Evolutionary conservation across 208 protist genomes (phyloP), one percentile per base, ranked within the genome.

Genomic region (Crithidia acanthocephali): DNA sequence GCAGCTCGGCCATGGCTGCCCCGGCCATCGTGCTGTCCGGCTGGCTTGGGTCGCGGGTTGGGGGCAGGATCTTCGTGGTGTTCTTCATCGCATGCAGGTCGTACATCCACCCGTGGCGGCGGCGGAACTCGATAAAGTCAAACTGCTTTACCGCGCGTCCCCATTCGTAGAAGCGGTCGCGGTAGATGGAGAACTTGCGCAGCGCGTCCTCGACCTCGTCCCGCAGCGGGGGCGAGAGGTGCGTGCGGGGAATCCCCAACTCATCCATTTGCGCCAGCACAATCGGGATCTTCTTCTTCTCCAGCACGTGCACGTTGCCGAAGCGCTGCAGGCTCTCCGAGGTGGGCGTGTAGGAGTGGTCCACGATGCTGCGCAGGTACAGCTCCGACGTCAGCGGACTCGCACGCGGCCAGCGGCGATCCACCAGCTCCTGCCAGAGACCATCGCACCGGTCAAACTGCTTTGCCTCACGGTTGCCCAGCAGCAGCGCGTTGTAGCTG

Each of bases 111-210:
- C 91, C 91, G 50, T 94, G 72, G 42, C 88, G 88, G 63, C 88
- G 86, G 45, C 91, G 86, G 77, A 96, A 96, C 74, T 96, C 87
- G 58, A 94, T 92, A 68, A 96, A 96, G 80, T 91, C 85, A 32
- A 96, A 96, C 84, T 94, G 91, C 74, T 96, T 94, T 68, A 94
- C 88, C 30, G 91, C 91, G 15, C 91, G 86, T 2, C 91, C 91
- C 91, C 91, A 96, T 58, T 94, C 88, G 74, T 96, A 96, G 83
- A 91, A 94, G 55, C 88, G 78, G 22, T 79, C 77, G 30, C 74
- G 74, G 63, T 91, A 86, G 42, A 94, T 90, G 58, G 63, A 74
- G 68, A 90, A 96, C 76, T 93, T 93, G 25, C 91, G 88, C 59
- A 97, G 73, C 9, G 90, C 84, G 58, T 95, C 90, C 77, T 97